Evolutionary conservation across 768 basidiomycete species (phyloP).

Genomic region (Tulasnella calospora): DNA sequence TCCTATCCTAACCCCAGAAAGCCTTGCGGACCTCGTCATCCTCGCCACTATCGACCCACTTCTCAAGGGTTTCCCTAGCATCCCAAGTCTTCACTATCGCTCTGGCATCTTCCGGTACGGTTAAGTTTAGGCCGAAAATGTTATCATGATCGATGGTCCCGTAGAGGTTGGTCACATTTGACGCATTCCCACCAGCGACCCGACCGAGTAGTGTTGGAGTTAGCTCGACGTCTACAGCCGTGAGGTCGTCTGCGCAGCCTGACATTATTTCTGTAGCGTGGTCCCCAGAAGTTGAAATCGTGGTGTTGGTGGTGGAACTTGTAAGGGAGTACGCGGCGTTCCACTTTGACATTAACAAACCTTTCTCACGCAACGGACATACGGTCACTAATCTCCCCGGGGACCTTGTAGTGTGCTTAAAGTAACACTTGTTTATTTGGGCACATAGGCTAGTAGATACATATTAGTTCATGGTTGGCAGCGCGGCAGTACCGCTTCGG

Average conservation of each 20-base stretch:
- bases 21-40: slow-evolving; percentile 58
- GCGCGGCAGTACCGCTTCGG: too few relatives aligned
- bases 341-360: neutral
- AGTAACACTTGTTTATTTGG: too few relatives aligned
- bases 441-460: too few relatives aligned
- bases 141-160: slow-evolving; percentile 60
- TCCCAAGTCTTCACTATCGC: slow-evolving; percentile 78
- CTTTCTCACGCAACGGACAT: neutral
- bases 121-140: slow-evolving; percentile 74
- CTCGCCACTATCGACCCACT: slow-evolving; percentile 70
- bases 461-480: too few relatives aligned
- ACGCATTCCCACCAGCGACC: neutral
- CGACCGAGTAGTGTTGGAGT: slow-evolving; percentile 4
- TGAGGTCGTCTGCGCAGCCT: slow-evolving; percentile 7
- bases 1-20: neutral
- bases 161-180: slow-evolving; percentile 54
- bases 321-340: neutral
- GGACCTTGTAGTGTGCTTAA: neutral
- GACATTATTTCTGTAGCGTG: neutral
- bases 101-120: slow-evolving; percentile 74
- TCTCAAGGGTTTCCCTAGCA: slow-evolving; percentile 60
- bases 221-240: slow-evolving; percentile 17
- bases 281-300: neutral
- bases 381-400: neutral
- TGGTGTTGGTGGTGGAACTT: neutral